A percentile compares a stretch with the other conserved stretches of the same genome.
Conservation (phyloP, 345 rosid species). For the Litchi chinensis region DNA sequence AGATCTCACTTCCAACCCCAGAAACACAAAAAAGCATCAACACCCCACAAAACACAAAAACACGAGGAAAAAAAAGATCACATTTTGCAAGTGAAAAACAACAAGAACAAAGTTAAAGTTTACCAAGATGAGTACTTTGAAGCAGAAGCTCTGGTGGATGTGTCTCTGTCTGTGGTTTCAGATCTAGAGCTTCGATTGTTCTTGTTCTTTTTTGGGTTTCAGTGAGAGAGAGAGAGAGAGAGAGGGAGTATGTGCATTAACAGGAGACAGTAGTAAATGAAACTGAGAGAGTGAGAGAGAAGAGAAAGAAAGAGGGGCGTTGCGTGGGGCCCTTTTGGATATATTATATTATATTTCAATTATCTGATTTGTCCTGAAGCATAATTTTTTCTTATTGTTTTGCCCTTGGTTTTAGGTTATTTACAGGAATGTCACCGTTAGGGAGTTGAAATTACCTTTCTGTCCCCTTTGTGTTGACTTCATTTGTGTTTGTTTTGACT, state of each 20-base stretch:
- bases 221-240: constrained; percentile 14
- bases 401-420: constrained; percentile 25
- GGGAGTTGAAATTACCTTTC: not conserved
- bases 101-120: not conserved
- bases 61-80: not conserved
- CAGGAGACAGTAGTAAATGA: constrained; percentile 6
- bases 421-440: constrained; percentile 34
- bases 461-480: constrained; percentile 4
- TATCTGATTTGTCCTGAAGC: not conserved
- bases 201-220: not conserved
- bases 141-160: not conserved
- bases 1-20: not conserved
- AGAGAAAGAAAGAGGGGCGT: not conserved
- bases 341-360: not conserved
- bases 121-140: constrained; percentile 19
- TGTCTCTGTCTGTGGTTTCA: constrained; percentile 4
- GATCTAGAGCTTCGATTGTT: constrained; percentile 18
- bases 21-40: not conserved
- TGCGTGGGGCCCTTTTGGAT: constrained; percentile 26
- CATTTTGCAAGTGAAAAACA: not conserved
- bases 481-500: not conserved
- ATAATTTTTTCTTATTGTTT: not conserved
- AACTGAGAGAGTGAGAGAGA: not conserved
- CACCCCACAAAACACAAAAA: not conserved
- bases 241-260: constrained; percentile 1